A percentile compares a stretch with the other conserved stretches of the same genome.
phyloP scores from a whole-genome alignment of 495 filamentous ascomycete genomes.

The Hypoxylon intermedium region DNA sequence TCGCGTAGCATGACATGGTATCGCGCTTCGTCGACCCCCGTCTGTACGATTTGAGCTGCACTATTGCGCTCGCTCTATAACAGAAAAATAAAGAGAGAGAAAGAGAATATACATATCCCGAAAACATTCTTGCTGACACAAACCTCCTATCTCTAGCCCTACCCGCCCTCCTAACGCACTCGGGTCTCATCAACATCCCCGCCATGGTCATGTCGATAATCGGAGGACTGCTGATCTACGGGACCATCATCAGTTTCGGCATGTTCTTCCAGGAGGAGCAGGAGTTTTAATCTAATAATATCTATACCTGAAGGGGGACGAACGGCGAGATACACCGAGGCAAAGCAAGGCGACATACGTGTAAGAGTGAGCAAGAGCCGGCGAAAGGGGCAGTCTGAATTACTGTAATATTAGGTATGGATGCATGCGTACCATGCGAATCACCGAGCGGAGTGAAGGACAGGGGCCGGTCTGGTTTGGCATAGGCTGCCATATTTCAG shows the following conservation, averaged over 20 bases:
- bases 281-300: constrained; percentile 65
- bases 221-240: constrained; percentile 93
- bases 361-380: neutral
- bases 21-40: too few species aligned
- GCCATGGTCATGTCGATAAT: constrained; percentile 96
- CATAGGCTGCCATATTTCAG: constrained; percentile 33
- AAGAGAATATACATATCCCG: too few species aligned
- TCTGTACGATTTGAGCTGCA: too few species aligned
- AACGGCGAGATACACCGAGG: too few species aligned
- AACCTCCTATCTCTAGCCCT: too few species aligned
- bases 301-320: too few species aligned
- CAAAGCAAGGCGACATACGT: too few species aligned
- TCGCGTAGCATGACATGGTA: too few species aligned
- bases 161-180: constrained; percentile 89
- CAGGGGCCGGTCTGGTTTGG: constrained; percentile 20
- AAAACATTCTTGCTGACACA: too few species aligned
- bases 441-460: constrained; percentile 18
- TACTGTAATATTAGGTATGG: constrained; percentile 24
- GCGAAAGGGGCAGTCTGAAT: constrained; percentile 7
- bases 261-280: constrained; percentile 98
- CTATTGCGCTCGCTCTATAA: constrained; percentile 2
- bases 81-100: too few species aligned
- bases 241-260: constrained; percentile 94
- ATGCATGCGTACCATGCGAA: constrained; percentile 16
- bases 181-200: constrained; percentile 74